Percentiles rank a stretch among this genome's conserved stretches.
phyloP scores from a whole-genome alignment of 148 eudicot genomes.

The Polygonum aviculare region DNA sequence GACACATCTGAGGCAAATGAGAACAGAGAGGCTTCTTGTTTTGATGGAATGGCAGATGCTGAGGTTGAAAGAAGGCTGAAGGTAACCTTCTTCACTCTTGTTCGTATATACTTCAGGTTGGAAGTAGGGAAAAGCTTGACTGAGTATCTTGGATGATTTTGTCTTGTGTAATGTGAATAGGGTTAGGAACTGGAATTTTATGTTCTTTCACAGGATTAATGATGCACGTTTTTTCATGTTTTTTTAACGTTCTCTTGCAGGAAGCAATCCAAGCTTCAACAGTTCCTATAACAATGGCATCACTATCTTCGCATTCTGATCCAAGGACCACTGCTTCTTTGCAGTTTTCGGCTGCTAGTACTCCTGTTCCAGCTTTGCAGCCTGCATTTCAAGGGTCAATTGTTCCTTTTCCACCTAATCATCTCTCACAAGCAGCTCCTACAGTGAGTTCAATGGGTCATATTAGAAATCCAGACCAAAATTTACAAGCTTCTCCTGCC shows the following conservation, averaged over 20 bases:
- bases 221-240: background rate
- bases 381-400: constrained; percentile 42
- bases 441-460: constrained; percentile 43
- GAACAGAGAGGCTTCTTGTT: constrained; percentile 51
- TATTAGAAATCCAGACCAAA: constrained; percentile 42
- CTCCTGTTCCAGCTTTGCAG: constrained; percentile 32
- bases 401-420: constrained; percentile 35
- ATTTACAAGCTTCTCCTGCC: constrained; percentile 81
- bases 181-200: constrained; percentile 29
- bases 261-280: constrained; percentile 53
- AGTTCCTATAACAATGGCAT: constrained; percentile 30
- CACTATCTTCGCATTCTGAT: constrained; percentile 31
- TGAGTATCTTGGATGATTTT: background rate
- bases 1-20: constrained; percentile 54
- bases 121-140: background rate
- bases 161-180: constrained; percentile 31
- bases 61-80: constrained; percentile 91
- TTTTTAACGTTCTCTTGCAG: constrained; percentile 27
- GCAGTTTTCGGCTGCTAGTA: constrained; percentile 32
- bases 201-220: background rate
- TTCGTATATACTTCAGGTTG: background rate
- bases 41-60: constrained; percentile 84
- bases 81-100: constrained; percentile 27
- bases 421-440: constrained; percentile 42
- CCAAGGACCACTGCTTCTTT: constrained; percentile 41